Evolutionary conservation across 164 flowering plant species (phyloP).

Genomic region (Echeveria elegans): DNA sequence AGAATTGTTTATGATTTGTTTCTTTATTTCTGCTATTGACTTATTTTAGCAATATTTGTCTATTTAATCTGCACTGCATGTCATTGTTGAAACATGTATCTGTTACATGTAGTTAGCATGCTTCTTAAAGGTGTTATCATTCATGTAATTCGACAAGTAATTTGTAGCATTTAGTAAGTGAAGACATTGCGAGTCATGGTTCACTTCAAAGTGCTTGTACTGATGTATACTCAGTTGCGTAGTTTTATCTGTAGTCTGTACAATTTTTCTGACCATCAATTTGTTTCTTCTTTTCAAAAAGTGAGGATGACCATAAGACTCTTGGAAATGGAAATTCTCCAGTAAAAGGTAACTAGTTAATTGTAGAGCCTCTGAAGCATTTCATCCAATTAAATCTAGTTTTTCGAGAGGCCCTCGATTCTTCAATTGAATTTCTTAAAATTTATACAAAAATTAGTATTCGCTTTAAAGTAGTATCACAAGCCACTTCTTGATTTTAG

Average conservation of each 20-base stretch:
- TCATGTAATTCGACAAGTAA: not conserved
- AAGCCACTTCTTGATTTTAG: not conserved
- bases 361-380: not conserved
- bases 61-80: no score
- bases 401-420: not conserved
- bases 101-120: no score
- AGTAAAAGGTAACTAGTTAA: not conserved
- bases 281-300: not conserved
- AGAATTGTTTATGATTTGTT: no score
- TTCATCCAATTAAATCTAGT: not conserved
- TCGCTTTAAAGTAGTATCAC: not conserved
- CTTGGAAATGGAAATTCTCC: slow-evolving; percentile 1
- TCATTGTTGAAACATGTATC: no score
- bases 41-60: no score
- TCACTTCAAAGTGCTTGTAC: not conserved
- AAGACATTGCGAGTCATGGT: not conserved
- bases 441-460: not conserved
- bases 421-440: not conserved
- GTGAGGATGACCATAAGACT: not conserved
- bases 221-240: not conserved
- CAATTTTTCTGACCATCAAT: not conserved
- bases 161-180: no score
- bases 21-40: no score
- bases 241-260: not conserved
- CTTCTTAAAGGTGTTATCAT: not conserved